Evolutionary conservation across 345 rosid genomes (phyloP).

Genomic region (Syzygium aromaticum): DNA sequence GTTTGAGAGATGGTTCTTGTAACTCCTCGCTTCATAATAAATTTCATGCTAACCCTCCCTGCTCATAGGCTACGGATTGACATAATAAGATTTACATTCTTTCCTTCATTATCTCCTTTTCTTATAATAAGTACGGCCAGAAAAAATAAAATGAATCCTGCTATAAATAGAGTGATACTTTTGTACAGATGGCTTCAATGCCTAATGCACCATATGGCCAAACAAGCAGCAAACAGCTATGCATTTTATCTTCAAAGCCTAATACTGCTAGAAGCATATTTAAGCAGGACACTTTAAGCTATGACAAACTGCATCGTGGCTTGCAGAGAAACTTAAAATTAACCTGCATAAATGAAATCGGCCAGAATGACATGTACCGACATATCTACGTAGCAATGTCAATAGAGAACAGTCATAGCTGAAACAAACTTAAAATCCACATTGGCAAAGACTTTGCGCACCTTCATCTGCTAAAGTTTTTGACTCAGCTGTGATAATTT

Average conservation of each 20-base stretch:
- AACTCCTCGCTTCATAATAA: neutral
- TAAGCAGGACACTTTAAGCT: neutral
- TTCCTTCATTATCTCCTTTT: neutral
- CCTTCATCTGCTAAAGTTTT: slow-evolving; percentile 81
- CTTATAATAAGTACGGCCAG: neutral
- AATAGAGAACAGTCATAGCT: neutral
- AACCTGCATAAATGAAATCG: neutral
- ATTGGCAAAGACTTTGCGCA: slow-evolving; percentile 2
- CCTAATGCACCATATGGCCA: neutral
- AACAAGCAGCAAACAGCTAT: neutral
- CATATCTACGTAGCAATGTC: neutral
- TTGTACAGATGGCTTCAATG: neutral
- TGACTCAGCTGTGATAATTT: slow-evolving; percentile 58
- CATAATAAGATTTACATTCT: neutral
- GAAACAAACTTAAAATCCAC: neutral
- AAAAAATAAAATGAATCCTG: neutral
- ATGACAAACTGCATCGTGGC: neutral
- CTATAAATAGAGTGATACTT: neutral
- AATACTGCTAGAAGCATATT: neutral
- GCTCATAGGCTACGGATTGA: neutral
- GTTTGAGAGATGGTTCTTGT: neutral
- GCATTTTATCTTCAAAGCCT: neutral
- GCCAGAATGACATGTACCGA: neutral
- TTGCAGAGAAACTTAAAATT: neutral
- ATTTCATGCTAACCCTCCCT: neutral